A percentile compares a stretch with the other conserved stretches of the same genome.
Conservation (phyloP, 2,329 filamentous ascomycete species). For the Esteya vermicola region DNA sequence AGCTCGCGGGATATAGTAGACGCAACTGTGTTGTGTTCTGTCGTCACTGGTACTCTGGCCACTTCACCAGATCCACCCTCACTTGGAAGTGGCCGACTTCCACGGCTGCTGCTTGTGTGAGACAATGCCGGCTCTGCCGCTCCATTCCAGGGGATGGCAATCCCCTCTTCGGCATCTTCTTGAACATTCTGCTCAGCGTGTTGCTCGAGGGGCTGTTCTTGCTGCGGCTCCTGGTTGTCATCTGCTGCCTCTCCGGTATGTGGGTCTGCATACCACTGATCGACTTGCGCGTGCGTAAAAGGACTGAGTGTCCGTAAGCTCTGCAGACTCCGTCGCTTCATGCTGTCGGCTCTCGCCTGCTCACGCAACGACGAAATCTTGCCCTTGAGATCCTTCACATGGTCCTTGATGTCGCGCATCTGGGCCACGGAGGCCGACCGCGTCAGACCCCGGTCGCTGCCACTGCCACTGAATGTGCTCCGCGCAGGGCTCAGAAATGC, state of each 20-base stretch:
- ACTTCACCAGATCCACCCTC: constrained; percentile 14
- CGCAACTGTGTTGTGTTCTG: too few relatives aligned
- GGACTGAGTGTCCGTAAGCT: constrained; percentile 64
- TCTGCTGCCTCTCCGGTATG: constrained; percentile 6
- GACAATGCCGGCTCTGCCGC: too few relatives aligned
- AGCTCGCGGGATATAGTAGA: too few relatives aligned
- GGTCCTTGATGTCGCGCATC: constrained; percentile 61
- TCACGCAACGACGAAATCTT: constrained; percentile 71
- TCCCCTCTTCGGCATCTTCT: too few relatives aligned
- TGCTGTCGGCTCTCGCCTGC: constrained; percentile 62
- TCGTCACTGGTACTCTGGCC: background rate
- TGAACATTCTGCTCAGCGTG: too few relatives aligned
- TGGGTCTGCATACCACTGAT: constrained; percentile 33
- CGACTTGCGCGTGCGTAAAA: constrained; percentile 54
- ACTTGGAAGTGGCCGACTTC: too few relatives aligned
- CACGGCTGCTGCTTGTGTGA: too few relatives aligned
- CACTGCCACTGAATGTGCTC: constrained; percentile 18
- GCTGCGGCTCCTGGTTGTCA: background rate
- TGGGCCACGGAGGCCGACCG: constrained; percentile 61
- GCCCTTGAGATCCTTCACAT: constrained; percentile 74
- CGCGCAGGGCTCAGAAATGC: constrained; percentile 29
- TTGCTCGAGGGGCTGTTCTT: background rate
- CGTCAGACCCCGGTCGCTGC: constrained; percentile 31
- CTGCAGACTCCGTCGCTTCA: constrained; percentile 64
- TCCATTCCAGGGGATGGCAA: too few relatives aligned